Percentiles rank a stretch among this genome's conserved stretches.
Conservation (phyloP, 176 grass and related monocot genomes). For the Musa itinerans region DNA sequence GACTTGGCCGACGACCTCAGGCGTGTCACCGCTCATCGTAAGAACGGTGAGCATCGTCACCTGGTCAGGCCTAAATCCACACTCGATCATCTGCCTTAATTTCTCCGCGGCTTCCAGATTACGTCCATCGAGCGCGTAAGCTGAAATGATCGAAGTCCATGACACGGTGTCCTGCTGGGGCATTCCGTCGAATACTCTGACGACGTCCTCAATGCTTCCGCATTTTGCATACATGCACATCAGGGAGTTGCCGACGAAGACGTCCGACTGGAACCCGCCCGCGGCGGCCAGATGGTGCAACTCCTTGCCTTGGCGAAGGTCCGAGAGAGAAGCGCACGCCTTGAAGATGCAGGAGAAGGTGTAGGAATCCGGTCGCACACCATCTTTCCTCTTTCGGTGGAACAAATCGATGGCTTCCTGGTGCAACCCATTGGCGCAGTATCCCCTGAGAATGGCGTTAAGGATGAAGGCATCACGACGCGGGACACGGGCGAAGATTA, state of each 20-base stretch:
- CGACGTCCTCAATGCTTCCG: slow-evolving; percentile 9
- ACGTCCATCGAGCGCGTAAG: neutral
- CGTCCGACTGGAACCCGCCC: slow-evolving; percentile 8
- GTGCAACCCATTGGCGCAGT: slow-evolving; percentile 3
- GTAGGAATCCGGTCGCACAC: slow-evolving; percentile 18
- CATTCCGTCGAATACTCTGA: slow-evolving; percentile 20
- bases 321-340: slow-evolving; percentile 21
- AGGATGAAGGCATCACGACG: slow-evolving; percentile 18
- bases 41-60: slow-evolving; percentile 15
- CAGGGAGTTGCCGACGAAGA: slow-evolving; percentile 20
- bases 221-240: slow-evolving; percentile 20
- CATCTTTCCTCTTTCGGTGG: slow-evolving; percentile 8
- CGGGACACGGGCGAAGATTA: neutral
- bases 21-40: too few relatives aligned
- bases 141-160: slow-evolving; percentile 23
- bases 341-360: slow-evolving; percentile 18
- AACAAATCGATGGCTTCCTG: slow-evolving; percentile 22
- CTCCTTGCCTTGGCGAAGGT: slow-evolving; percentile 9
- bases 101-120: slow-evolving; percentile 1
- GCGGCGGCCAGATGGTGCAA: slow-evolving; percentile 5
- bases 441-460: slow-evolving; percentile 21
- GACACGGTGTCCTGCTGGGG: slow-evolving; percentile 18
- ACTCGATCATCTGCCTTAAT: slow-evolving; percentile 8
- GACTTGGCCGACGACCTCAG: slow-evolving; percentile 2
- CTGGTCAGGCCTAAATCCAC: slow-evolving; percentile 21